A percentile compares a stretch with the other conserved stretches of the same genome.
phyloP scores from a whole-genome alignment of 495 filamentous ascomycete genomes.

The Barbatosphaeria neglecta region DNA sequence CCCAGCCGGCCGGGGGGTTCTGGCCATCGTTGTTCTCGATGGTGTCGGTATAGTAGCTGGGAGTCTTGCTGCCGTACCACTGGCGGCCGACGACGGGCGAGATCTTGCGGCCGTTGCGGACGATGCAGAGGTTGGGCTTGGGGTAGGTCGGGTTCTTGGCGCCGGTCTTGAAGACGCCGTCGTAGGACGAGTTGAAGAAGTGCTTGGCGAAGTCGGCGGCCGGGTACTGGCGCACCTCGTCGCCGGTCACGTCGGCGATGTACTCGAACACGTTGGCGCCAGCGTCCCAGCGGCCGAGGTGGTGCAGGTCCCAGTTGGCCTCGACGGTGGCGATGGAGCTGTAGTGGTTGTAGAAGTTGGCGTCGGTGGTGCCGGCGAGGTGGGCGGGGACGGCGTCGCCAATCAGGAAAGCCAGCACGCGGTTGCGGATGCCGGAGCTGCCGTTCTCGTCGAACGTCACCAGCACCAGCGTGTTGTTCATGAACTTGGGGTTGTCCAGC shows the following conservation, averaged over 20 bases:
- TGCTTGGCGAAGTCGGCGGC: neutral
- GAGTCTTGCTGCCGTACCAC: constrained; percentile 20
- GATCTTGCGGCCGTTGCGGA: constrained; percentile 22
- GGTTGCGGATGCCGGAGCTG: constrained; percentile 44
- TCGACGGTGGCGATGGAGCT: constrained; percentile 33
- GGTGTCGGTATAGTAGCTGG: constrained; percentile 24
- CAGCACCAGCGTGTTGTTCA: constrained; percentile 54
- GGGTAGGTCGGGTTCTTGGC: constrained; percentile 15
- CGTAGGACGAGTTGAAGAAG: constrained; percentile 35
- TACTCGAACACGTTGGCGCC: constrained; percentile 42
- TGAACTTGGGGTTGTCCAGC: constrained; percentile 52
- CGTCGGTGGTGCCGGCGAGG: constrained; percentile 50
- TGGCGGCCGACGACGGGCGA: constrained; percentile 21
- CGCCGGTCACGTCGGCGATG: constrained; percentile 29
- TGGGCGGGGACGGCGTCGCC: constrained; percentile 49
- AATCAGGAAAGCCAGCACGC: constrained; percentile 48
- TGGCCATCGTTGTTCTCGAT: constrained; percentile 31
- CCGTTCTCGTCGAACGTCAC: constrained; percentile 60
- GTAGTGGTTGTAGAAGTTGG: constrained; percentile 63
- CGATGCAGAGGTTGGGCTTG: constrained; percentile 18
- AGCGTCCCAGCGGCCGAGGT: constrained; percentile 35
- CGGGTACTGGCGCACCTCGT: neutral
- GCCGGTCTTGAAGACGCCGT: constrained; percentile 29
- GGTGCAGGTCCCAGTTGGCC: constrained; percentile 1
- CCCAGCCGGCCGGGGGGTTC: constrained; percentile 24